Base-by-base conservation (phyloP, 2,329 filamentous ascomycete species). In the Alternaria incomplexa region DNA sequence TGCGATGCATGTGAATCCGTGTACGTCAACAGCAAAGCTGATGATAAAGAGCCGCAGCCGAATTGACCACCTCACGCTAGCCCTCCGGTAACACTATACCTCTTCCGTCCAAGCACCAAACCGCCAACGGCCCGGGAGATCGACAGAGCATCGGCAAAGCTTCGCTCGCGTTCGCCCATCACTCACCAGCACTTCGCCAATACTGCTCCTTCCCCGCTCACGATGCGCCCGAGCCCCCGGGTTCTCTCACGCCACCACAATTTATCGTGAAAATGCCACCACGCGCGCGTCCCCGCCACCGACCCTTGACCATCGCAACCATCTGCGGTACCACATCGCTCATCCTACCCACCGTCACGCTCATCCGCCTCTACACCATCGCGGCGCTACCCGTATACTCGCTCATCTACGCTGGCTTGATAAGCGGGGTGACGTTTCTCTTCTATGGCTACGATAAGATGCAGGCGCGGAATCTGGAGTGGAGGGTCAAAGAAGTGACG, bases 331-430 rank as follows among this genome's bases (percentile, higher is more conserved):
- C 66, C 8, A 57, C 60, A 15, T 72, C 74, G 4, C 63, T 90
- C 83, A 23, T 88, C 77, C 56, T 91, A 84, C 60, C 87, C 83
- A 40, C 87, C 83, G 20, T 87, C 84, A 66, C 84, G 80, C 62
- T 86, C 81, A 10, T 84, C 77, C 60, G 79, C 76, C 53, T 75
- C 6, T 70, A 68, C 57, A 36, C 59, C 10, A 23, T 51, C 47
- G 66, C 71, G 36, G 63, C 63, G 3, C 70, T 62, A 7, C 50
- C 71, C 1, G 10, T 70, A 0, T 48, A 69, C 3, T 69, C 72
- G 0, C 8, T 70, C 17, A 45, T 61, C 4, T 79, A 73, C 51
- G 69, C 64, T 1, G 54, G 65, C 45, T 22, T 61, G 1, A 47
- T 76, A 4, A 77, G 73, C 51, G 47, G 61, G 1, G 28, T 72